Percentiles rank a stretch among this genome's conserved stretches.
Conservation (phyloP, 2,329 filamentous ascomycete genomes). For the Coniochaeta prunicola region DNA sequence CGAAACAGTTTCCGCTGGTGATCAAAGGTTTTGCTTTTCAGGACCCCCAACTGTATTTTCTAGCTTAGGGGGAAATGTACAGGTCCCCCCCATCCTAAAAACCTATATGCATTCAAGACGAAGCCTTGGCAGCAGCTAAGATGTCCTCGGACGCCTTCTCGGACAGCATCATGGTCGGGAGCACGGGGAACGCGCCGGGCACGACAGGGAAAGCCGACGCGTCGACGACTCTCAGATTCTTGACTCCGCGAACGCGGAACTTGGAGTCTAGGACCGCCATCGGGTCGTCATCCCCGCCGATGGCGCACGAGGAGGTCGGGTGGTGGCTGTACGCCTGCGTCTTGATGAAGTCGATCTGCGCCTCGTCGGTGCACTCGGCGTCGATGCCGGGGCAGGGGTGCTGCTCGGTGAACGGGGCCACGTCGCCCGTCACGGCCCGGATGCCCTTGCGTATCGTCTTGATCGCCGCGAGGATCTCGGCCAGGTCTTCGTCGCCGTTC, state of each 20-base stretch:
- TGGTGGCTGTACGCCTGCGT: slow-evolving; percentile 4
- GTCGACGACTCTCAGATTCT: slow-evolving; percentile 6
- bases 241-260: slow-evolving; percentile 4
- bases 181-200: slow-evolving; percentile 2
- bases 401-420: slow-evolving; percentile 12
- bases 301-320: neutral
- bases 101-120: neutral
- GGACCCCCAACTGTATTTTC: no score
- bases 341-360: slow-evolving; percentile 4
- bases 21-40: neutral
- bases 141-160: slow-evolving; percentile 7
- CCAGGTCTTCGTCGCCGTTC: slow-evolving; percentile 14
- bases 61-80: no score
- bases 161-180: slow-evolving; percentile 5
- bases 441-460: slow-evolving; percentile 15
- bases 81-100: neutral
- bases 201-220: slow-evolving; percentile 5
- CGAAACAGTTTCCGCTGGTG: neutral
- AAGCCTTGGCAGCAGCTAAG: neutral
- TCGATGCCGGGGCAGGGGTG: slow-evolving; percentile 13
- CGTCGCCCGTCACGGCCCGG: slow-evolving; percentile 10
- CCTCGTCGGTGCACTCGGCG: slow-evolving; percentile 9
- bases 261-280: slow-evolving; percentile 6
- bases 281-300: slow-evolving; percentile 3
- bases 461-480: slow-evolving; percentile 15